Evolutionary conservation across 176 grass and related monocot species (phyloP), one percentile per base, ranked within the genome.

Genomic region (Chloris gayana): DNA sequence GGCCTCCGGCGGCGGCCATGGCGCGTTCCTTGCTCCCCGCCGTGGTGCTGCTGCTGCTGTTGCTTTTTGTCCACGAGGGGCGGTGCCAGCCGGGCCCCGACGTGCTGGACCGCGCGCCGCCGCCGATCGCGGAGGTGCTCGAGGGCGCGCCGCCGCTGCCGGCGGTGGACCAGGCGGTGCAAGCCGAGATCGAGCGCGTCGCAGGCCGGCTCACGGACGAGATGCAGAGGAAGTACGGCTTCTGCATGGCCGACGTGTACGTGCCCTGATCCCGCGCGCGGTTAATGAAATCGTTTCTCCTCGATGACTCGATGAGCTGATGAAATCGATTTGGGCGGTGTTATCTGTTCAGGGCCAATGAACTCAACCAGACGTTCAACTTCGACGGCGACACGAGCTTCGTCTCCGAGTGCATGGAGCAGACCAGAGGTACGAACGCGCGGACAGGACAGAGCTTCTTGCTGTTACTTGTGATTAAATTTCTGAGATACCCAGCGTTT

Each of bases 341-440:
- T n/a, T 30, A 6, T 4, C 50, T 3, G 49, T 41, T 10, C 87
- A 98, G 91, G 80, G 17, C 76, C 27, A 47, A 70, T 29, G 95
- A 98, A 71, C 61, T 87, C 65, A 77, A 87, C 56, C 73, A 64
- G 50, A 78, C 92, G 60, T 98, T 98, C 80, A 22, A 73, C 69
- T 91, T 81, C 74, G 32, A 54, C 27, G 18, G 72, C 0, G 77
- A 92, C 62, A 0, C 21, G 25, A 73, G 21, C 45, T 98, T 94
- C 86, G 54, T 90, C 33, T 25, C 19, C 58, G 66, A 87, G 0
- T 94, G 95, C 80, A 72, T 78, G 30, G 10, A 39, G 14, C 56
- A 88, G 45, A 93, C 72, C 15, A 25, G 34, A 50, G 92, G 92
- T 98, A 83, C 24, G 13, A 8, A 26, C 62, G 6, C 56, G 2